Evolutionary conservation across 352 stramenopile genomes (phyloP).

Genomic region (Pythium brassicae): DNA sequence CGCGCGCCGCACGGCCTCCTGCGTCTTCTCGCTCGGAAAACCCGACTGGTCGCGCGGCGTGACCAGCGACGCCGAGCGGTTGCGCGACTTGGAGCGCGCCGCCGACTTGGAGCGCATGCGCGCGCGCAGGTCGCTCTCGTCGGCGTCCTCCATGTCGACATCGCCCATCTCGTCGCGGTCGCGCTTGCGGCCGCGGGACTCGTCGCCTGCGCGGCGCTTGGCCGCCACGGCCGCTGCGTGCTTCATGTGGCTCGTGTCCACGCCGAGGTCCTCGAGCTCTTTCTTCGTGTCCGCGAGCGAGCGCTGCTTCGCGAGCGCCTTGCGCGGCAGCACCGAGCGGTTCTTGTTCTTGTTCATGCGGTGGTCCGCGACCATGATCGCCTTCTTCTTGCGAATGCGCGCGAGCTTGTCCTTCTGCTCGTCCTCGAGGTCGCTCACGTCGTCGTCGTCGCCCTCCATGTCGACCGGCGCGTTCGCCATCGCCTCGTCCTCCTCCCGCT

Average conservation of each 20-base stretch:
- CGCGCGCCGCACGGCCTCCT: slow-evolving; percentile 41
- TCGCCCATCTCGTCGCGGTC: slow-evolving; percentile 77
- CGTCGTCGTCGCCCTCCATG: slow-evolving; percentile 75
- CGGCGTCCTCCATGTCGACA: slow-evolving; percentile 86
- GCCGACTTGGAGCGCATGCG: slow-evolving; percentile 70
- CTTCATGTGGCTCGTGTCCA: slow-evolving; percentile 90
- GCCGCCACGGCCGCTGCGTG: slow-evolving; percentile 72
- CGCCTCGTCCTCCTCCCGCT: slow-evolving; percentile 96
- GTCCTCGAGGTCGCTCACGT: slow-evolving; percentile 92
- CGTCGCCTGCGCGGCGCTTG: slow-evolving; percentile 63
- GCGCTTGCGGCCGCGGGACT: slow-evolving; percentile 83
- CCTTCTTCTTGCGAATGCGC: slow-evolving; percentile 83
- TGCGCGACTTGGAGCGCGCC: slow-evolving; percentile 75
- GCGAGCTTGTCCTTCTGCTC: slow-evolving; percentile 92
- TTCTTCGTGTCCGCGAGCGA: slow-evolving; percentile 86
- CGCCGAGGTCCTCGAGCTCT: slow-evolving; percentile 86
- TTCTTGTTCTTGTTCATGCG: slow-evolving; percentile 96
- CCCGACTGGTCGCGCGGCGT: slow-evolving; percentile 66
- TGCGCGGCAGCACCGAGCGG: slow-evolving; percentile 86
- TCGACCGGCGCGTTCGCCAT: slow-evolving; percentile 88
- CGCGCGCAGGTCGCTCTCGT: slow-evolving; percentile 63
- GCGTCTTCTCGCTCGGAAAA: slow-evolving; percentile 49
- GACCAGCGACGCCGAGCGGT: slow-evolving; percentile 77
- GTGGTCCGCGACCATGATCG: slow-evolving; percentile 78
- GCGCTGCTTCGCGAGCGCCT: slow-evolving; percentile 74